Conservation (phyloP, 2,329 filamentous ascomycete genomes). For the Penicillium digitatum region DNA sequence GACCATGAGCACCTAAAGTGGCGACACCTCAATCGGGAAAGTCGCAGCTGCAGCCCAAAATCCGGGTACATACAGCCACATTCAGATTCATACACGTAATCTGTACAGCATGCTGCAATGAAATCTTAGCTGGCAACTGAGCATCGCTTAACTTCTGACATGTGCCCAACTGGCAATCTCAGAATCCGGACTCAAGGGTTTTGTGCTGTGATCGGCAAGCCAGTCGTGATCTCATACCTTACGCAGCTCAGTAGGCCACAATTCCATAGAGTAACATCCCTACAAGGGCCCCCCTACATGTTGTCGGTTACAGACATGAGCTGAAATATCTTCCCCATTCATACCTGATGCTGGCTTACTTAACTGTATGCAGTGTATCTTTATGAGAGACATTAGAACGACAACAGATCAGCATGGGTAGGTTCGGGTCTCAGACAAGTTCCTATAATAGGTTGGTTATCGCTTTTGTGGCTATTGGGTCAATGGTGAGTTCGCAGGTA, state of each 20-base stretch:
- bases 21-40: too few relatives aligned
- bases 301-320: not conserved
- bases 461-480: conserved; percentile 39
- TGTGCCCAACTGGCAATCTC: not conserved
- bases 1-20: too few relatives aligned
- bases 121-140: not conserved
- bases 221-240: not conserved
- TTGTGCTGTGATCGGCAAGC: conserved; percentile 1
- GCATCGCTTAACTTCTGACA: not conserved
- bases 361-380: not conserved
- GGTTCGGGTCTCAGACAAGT: conserved; percentile 37
- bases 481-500: conserved; percentile 31
- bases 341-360: not conserved
- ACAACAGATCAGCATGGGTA: conserved; percentile 24
- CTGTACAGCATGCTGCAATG: too few relatives aligned
- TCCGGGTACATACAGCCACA: too few relatives aligned
- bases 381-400: not conserved
- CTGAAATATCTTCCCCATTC: not conserved
- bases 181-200: not conserved
- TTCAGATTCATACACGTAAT: too few relatives aligned
- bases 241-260: conserved; percentile 1
- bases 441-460: conserved; percentile 40
- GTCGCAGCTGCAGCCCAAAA: too few relatives aligned
- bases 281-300: not conserved
- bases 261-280: not conserved